Evolutionary conservation across 2,329 filamentous ascomycete genomes (phyloP).

Genomic region (Penicillium paneum): DNA sequence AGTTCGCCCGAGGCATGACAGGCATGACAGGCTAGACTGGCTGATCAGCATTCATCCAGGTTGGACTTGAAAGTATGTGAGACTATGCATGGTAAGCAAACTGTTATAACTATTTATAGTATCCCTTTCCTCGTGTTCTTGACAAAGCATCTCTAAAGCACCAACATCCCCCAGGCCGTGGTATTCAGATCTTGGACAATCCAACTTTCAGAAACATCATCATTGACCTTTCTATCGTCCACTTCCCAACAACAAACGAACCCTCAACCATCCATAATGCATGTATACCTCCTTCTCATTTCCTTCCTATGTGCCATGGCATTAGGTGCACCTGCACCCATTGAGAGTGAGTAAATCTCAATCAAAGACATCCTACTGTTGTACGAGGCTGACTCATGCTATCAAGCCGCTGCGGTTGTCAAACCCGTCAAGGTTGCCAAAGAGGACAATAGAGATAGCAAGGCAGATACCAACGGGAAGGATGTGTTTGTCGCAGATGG

Average conservation of each 20-base stretch:
- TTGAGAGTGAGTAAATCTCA: background rate
- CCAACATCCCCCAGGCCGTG: no score
- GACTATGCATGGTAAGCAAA: background rate
- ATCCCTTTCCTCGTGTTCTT: background rate
- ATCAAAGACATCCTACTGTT: background rate
- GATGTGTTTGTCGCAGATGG: background rate
- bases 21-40: background rate
- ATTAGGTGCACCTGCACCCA: background rate
- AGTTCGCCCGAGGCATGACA: no score
- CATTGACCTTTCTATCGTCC: background rate
- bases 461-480: background rate
- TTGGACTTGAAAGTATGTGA: background rate
- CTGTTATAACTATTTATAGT: background rate
- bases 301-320: background rate
- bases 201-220: background rate
- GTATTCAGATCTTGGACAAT: background rate
- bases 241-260: background rate
- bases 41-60: background rate
- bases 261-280: background rate
- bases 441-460: background rate
- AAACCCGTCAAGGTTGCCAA: background rate
- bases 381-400: background rate
- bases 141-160: background rate
- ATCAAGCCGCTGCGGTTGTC: background rate
- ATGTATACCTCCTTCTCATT: background rate